phyloP scores from a whole-genome alignment of 2,329 filamentous ascomycete genomes.

The Fusarium nodosum region DNA sequence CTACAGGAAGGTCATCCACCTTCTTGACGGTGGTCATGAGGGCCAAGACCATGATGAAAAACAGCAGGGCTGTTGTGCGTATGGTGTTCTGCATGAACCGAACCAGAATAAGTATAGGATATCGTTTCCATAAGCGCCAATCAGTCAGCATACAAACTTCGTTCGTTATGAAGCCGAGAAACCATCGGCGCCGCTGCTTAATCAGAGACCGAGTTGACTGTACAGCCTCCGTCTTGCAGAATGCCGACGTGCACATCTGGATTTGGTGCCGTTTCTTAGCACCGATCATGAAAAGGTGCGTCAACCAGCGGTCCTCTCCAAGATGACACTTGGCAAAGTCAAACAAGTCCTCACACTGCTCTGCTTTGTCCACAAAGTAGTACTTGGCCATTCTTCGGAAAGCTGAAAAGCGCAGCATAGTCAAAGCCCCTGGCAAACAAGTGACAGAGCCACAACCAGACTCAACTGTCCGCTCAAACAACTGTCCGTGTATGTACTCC shows the following conservation, averaged over 20 bases:
- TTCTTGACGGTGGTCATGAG: constrained; percentile 86
- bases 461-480: constrained; percentile 96
- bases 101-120: constrained; percentile 86
- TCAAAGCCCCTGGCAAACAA: constrained; percentile 93
- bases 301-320: constrained; percentile 96
- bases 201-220: constrained; percentile 87
- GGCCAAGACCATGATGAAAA: constrained; percentile 93
- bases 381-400: constrained; percentile 98
- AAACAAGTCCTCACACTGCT: constrained; percentile 95
- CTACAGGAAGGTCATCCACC: constrained; percentile 84
- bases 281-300: constrained; percentile 98
- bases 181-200: constrained; percentile 97
- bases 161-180: constrained; percentile 96
- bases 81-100: constrained; percentile 98
- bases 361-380: constrained; percentile 97
- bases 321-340: constrained; percentile 96
- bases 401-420: constrained; percentile 94
- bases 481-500: constrained; percentile 97
- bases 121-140: constrained; percentile 89
- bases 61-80: constrained; percentile 90
- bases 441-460: constrained; percentile 95
- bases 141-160: constrained; percentile 99
- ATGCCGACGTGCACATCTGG: constrained; percentile 96
- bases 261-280: constrained; percentile 95
- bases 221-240: constrained; percentile 98